Percentiles rank a stretch among this genome's conserved stretches.
phyloP scores from a whole-genome alignment of 2,329 filamentous ascomycete genomes.

The Trichophaea hybrida region DNA sequence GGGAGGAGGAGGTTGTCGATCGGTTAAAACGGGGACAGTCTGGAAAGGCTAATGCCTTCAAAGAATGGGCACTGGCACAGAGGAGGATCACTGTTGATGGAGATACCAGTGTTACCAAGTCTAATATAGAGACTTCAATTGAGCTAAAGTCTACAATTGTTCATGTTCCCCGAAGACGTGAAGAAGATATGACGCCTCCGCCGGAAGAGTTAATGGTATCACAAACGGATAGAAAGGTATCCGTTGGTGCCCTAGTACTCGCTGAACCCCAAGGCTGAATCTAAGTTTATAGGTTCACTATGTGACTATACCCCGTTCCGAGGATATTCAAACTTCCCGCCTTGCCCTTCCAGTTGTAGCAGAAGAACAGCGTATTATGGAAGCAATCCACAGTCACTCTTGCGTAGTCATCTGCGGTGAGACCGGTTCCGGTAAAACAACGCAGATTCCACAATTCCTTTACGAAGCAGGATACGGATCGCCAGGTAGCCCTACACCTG shows the following conservation, averaged over 20 bases:
- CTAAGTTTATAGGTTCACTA: slow-evolving; percentile 28
- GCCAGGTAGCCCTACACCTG: slow-evolving; percentile 60
- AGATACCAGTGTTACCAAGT: not conserved
- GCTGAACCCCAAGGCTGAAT: not conserved
- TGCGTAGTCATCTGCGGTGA: slow-evolving; percentile 85
- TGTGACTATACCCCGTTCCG: slow-evolving; percentile 35
- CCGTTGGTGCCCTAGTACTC: not conserved
- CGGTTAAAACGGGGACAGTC: slow-evolving; percentile 30
- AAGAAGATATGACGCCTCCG: slow-evolving; percentile 19
- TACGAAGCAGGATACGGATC: slow-evolving; percentile 87
- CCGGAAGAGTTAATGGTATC: slow-evolving; percentile 9
- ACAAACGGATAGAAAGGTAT: slow-evolving; percentile 1
- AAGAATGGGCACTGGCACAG: slow-evolving; percentile 78
- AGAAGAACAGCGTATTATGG: slow-evolving; percentile 96
- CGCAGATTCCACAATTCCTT: slow-evolving; percentile 89
- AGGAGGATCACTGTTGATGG: slow-evolving; percentile 65
- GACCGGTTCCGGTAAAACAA: slow-evolving; percentile 95
- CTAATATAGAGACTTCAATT: slow-evolving; percentile 5
- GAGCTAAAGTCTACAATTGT: not conserved
- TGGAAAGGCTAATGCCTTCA: slow-evolving; percentile 57
- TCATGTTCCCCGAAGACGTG: slow-evolving; percentile 8
- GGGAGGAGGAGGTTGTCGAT: slow-evolving; percentile 6
- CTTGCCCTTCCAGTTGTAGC: slow-evolving; percentile 76
- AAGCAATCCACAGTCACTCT: slow-evolving; percentile 83
- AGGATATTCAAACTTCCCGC: slow-evolving; percentile 63